Base-by-base conservation (phyloP, 2,329 filamentous ascomycete species). In the Cercospora citrullina region DNA sequence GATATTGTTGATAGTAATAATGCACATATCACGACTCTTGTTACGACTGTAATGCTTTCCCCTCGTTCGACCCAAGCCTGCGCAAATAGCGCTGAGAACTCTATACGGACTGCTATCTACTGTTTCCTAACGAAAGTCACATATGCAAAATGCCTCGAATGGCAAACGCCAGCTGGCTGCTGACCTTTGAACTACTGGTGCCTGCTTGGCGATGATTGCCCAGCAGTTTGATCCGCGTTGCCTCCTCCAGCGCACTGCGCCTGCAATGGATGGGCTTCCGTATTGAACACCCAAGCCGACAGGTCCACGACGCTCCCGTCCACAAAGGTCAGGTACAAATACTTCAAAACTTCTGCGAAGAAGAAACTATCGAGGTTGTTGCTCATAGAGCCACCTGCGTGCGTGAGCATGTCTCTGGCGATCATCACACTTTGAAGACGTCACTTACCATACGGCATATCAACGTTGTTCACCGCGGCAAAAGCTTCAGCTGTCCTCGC, bases 311-410 rank as follows among this genome's bases (percentile, higher is more conserved):
- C 65, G 58, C 77, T 72, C 4, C 80, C 79, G 57, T 82, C 79
- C 66, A 79, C 80, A 69, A 84, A 84, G 2, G 80, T 75, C 31
- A 83, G 73, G 69, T 81, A 83, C 31, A 82, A 81, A 68, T 83
- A 82, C 84, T 96, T 96, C 78, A 96, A 77, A 69, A 93, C 90
- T 82, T 96, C 92, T 0, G 92, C 92, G 77, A 95, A 93, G 82
- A 91, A 89, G 68, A 73, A 75, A 9, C 72, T 74, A 58, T 68
- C 69, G 7, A 68, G 51, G 58, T 62, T 67, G 42, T 70, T 64
- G 59, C 66, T 66, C 60, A 65, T 67, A 39, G 68, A 63, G 18
- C 68, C 66, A 16, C 70, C 62, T 64, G 3, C 14, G 9, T n/a
- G 33, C 18, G 18, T 48, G 1, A 63, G 61, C 28, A 33, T 14